Conservation (phyloP, 2,329 filamentous ascomycete species). For the Cladophialophora chaetospira region DNA sequence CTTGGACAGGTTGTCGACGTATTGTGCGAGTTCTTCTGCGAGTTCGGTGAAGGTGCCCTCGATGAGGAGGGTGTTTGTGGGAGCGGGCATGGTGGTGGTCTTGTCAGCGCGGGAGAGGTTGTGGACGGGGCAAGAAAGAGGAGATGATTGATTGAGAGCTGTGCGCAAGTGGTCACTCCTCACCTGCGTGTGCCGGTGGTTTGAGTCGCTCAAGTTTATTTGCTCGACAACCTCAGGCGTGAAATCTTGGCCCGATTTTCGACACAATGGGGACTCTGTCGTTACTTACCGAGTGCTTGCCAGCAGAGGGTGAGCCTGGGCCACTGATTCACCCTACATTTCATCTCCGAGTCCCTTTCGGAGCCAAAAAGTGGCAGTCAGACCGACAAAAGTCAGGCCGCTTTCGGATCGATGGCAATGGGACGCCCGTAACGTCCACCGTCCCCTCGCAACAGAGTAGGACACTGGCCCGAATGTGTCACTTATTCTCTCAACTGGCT, state of each 20-base stretch:
- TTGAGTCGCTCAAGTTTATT: background rate
- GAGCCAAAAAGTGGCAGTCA: background rate
- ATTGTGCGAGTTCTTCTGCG: constrained; percentile 90
- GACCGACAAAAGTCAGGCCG: background rate
- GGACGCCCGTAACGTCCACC: no score
- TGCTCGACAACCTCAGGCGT: background rate
- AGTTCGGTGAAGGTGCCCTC: constrained; percentile 94
- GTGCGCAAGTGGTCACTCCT: background rate
- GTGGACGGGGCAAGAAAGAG: background rate
- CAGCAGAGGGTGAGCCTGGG: no score
- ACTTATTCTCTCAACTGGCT: background rate
- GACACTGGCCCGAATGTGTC: background rate
- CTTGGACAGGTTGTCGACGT: constrained; percentile 81
- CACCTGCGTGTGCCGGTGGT: no score
- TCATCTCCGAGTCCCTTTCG: background rate
- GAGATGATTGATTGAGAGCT: background rate
- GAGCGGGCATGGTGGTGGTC: constrained; percentile 55
- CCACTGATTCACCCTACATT: no score
- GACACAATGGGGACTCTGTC: no score
- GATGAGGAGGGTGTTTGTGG: constrained; percentile 68
- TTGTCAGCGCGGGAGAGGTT: constrained; percentile 54
- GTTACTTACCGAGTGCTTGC: no score
- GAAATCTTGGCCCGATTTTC: background rate
- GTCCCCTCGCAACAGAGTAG: no score
- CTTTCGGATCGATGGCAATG: no score